Evolutionary conservation across 768 basidiomycete species (phyloP), one percentile per base, ranked within the genome.

Genomic region (Collybia sordida): DNA sequence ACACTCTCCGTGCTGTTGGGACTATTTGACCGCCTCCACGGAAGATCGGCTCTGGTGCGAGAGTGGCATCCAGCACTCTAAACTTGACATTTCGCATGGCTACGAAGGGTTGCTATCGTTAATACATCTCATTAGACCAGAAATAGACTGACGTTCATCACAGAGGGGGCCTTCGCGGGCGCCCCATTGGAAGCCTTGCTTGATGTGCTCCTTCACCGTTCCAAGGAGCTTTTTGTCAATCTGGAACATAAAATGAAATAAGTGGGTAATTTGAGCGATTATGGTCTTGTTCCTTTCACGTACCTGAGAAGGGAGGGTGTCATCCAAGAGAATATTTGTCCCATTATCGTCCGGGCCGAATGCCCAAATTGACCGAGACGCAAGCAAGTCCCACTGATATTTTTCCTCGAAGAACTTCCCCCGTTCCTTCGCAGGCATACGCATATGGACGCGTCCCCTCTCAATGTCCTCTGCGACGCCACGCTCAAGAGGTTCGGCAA

Each of bases 171-270:
- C 97, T 75, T 99, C 97, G 43, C 97, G 82, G 42, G 96, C 87
- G 43, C 93, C 97, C 97, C 97, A 98, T 64, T 97, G 97, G 85
- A 99, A 99, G 28, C 97, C 97, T 71, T 99, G 97, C 72, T 93
- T 98, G 62, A 99, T 87, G 55, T 93, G 88, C 57, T 98, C 96
- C 70, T 85, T 95, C 48, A 98, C 92, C 5, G 88, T 86, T 28
- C 80, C 83, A 45, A 99, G 72, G 45, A 94, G 60, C 66, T 95
- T 98, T 71, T 97, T 97, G 72, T 99, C 96, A 37, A 97, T 83
- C 87, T 93, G 57, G 15, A 53, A 41, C 42, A 42, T 31, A 37
- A 22, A 18, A 42, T 27, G 36, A 41, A 18, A 48, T 8, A 48
- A 35, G 14, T 21, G 5, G 21, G 23, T 47, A 31, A 31, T 11